Conservation (phyloP, 1,284 basidiomycete species). For the Schizopora paradoxa region DNA sequence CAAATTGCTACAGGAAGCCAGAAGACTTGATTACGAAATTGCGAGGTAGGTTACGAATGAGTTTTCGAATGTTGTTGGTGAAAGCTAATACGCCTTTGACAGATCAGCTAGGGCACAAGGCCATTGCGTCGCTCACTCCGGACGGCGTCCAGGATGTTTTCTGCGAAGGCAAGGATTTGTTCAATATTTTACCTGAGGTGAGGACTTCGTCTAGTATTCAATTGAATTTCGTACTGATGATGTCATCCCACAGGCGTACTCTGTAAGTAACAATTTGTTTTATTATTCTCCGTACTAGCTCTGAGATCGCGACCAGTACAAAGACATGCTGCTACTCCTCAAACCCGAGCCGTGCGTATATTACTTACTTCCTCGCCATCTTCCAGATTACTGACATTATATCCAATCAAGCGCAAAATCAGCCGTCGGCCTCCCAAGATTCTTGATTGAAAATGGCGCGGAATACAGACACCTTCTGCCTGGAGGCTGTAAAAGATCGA, state of each 20-base stretch:
- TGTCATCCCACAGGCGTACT: conserved; percentile 17
- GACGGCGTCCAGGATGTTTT: conserved; percentile 30
- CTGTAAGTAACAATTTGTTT: conserved; percentile 2
- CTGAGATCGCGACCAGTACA: conserved; percentile 13
- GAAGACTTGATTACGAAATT: conserved; percentile 28
- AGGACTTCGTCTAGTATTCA: conserved; percentile 19
- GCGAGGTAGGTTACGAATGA: conserved; percentile 29
- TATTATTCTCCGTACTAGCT: not conserved
- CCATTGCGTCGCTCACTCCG: conserved; percentile 24
- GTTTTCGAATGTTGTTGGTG: not conserved
- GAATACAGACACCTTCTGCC: conserved; percentile 12
- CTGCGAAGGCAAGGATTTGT: conserved; percentile 32
- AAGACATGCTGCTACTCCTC: conserved; percentile 19
- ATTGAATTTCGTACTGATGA: conserved; percentile 18
- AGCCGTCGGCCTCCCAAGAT: conserved; percentile 13
- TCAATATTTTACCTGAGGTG: conserved; percentile 31
- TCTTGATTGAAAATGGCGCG: conserved; percentile 5
- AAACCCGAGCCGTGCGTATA: conserved; percentile 20
- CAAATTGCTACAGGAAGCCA: conserved; percentile 33
- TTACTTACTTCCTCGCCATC: not conserved
- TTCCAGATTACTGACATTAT: not conserved
- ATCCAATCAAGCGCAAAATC: conserved; percentile 4
- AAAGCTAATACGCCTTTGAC: conserved; percentile 1
- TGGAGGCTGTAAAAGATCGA: conserved; percentile 11
- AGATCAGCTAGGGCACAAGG: conserved; percentile 30